phyloP scores from a whole-genome alignment of 2,329 filamentous ascomycete species.

The Neonectria magnoliae region DNA sequence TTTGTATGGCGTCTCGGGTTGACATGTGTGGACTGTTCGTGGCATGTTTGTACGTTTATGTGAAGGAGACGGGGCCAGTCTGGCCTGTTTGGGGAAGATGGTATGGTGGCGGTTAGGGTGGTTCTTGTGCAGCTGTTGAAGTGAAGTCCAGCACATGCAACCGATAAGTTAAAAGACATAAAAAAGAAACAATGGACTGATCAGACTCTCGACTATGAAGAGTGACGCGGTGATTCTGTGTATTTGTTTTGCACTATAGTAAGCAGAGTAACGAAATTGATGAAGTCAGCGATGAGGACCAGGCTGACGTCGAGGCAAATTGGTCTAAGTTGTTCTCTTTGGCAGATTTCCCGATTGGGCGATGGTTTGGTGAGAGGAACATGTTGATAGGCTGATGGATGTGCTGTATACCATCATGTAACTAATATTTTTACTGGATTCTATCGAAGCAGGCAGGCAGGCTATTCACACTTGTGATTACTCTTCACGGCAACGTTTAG shows the following conservation, averaged over 20 bases:
- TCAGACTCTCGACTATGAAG: conserved; percentile 1
- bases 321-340: conserved; percentile 22
- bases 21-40: conserved; percentile 30
- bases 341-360: conserved; percentile 10
- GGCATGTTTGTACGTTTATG: conserved; percentile 18
- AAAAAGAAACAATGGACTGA: conserved; percentile 33
- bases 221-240: neutral
- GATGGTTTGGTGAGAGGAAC: conserved; percentile 1
- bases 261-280: neutral
- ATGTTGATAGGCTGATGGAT: conserved; percentile 35
- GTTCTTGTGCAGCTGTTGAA: conserved; percentile 26
- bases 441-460: neutral
- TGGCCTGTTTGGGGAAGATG: conserved; percentile 11
- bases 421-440: neutral
- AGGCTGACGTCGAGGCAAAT: too few relatives aligned
- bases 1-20: conserved; percentile 31
- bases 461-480: neutral
- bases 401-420: conserved; percentile 10
- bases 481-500: neutral
- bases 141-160: conserved; percentile 36
- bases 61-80: conserved; percentile 15
- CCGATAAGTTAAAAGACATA: conserved; percentile 35
- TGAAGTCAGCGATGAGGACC: neutral
- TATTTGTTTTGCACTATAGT: neutral
- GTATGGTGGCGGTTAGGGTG: conserved; percentile 11